Conservation (phyloP, 2,329 filamentous ascomycete species). For the Mycosphaerelloides madeirae region DNA sequence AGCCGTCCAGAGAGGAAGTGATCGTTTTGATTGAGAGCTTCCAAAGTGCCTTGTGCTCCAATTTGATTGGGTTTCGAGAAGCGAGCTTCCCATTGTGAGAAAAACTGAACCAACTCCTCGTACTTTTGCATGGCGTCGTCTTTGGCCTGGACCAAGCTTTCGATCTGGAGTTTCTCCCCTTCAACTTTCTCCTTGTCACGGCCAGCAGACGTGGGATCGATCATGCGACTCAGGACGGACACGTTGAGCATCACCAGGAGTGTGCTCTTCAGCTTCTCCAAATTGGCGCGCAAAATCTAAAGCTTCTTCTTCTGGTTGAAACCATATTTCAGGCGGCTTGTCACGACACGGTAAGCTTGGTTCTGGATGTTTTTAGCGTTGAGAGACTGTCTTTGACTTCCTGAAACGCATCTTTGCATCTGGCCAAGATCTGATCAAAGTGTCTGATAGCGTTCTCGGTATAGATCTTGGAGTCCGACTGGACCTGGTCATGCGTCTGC, state of each 20-base stretch:
- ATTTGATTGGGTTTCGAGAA: background rate
- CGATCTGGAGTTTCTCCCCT: constrained; percentile 11
- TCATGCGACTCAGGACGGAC: background rate
- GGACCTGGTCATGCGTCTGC: constrained; percentile 6
- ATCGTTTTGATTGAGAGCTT: background rate
- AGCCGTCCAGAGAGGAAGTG: too few species aligned
- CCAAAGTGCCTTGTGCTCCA: too few species aligned
- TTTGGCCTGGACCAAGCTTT: constrained; percentile 12
- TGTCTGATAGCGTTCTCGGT: constrained; percentile 9
- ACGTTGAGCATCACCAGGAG: constrained; percentile 19
- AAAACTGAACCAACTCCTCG: constrained; percentile 9
- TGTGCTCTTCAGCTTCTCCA: constrained; percentile 17
- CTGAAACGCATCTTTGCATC: constrained; percentile 16
- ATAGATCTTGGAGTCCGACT: constrained; percentile 3
- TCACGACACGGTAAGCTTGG: background rate
- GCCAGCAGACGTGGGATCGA: background rate
- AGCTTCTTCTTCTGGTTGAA: constrained; percentile 9
- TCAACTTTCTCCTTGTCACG: background rate
- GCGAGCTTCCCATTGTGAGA: constrained; percentile 2
- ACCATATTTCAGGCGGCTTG: constrained; percentile 9
- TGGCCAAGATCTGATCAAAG: constrained; percentile 8
- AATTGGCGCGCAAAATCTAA: constrained; percentile 13
- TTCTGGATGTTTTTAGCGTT: background rate
- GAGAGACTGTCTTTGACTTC: constrained; percentile 11
- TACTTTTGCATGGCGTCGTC: constrained; percentile 10